Evolutionary conservation across 1,284 basidiomycete species (phyloP).

Genomic region (Sporisorium reilianum): DNA sequence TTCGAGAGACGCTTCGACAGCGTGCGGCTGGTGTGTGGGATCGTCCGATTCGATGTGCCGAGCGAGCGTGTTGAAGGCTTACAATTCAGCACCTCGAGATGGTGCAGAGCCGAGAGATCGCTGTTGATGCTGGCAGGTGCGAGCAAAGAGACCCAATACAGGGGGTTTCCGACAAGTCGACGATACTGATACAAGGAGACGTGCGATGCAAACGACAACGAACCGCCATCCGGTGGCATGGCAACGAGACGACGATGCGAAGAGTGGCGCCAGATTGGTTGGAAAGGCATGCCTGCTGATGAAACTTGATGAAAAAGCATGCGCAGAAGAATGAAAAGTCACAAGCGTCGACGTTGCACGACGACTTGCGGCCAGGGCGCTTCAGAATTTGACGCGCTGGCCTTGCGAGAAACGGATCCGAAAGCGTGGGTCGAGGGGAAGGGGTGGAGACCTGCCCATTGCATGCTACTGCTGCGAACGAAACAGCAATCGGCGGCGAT

Average conservation of each 20-base stretch:
- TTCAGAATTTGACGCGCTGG: constrained; percentile 57
- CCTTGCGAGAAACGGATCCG: constrained; percentile 9
- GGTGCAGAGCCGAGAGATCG: neutral
- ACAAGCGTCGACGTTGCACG: constrained; percentile 15
- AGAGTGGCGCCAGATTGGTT: neutral
- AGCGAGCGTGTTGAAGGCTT: neutral
- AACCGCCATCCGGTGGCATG: constrained; percentile 23
- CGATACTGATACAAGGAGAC: constrained; percentile 34
- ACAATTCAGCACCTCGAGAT: neutral
- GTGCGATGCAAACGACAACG: constrained; percentile 29
- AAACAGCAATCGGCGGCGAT: neutral
- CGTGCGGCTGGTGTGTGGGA: neutral
- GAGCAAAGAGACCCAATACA: constrained; percentile 1
- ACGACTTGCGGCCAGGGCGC: constrained; percentile 47
- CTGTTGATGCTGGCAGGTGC: constrained; percentile 6
- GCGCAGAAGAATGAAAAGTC: constrained; percentile 3
- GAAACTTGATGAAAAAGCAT: neutral
- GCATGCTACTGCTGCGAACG: neutral
- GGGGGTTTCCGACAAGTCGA: neutral
- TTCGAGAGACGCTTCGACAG: neutral
- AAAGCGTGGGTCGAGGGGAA: neutral
- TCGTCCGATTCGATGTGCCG: neutral
- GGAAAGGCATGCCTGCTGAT: neutral
- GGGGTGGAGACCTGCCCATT: neutral
- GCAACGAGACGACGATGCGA: neutral